These are phyloP conservation scores for Coniferiporia sulphurascens DNA, from an alignment of 1,284 basidiomycete genomes.

Conservation along the genomic window DNA sequence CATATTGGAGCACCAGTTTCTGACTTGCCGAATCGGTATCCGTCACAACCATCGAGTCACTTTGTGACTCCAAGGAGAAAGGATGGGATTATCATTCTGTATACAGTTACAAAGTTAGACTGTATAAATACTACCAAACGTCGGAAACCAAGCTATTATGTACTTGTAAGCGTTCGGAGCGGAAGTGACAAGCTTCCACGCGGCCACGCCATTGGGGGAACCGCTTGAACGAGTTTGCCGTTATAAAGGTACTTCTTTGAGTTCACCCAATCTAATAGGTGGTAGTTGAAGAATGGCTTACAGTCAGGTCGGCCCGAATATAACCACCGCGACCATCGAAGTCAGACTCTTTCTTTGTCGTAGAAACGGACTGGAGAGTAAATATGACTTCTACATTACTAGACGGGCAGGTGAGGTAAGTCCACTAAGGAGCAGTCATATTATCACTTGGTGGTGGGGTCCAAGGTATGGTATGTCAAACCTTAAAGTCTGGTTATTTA, in stretches of 20 bases:
- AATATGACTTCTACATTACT: slow-evolving; percentile 4
- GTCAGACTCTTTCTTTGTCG: neutral
- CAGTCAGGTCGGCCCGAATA: slow-evolving; percentile 4
- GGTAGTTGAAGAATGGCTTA: neutral
- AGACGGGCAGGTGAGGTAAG: slow-evolving; percentile 11
- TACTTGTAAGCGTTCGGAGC: slow-evolving; percentile 7
- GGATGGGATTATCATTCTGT: too few relatives aligned
- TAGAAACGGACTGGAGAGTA: slow-evolving; percentile 8
- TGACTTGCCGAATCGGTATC: too few relatives aligned
- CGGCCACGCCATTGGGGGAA: neutral
- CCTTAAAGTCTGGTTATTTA: slow-evolving; percentile 1
- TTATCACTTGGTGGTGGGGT: neutral
- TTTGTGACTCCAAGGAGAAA: too few relatives aligned
- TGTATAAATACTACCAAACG: too few relatives aligned
- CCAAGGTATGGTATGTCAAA: neutral
- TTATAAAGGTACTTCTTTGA: neutral
- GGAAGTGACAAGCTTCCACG: slow-evolving; percentile 10
- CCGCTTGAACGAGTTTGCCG: slow-evolving; percentile 8
- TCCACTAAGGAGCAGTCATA: too few relatives aligned
- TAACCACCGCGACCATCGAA: slow-evolving; percentile 10
- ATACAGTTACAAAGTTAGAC: too few relatives aligned
- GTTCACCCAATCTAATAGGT: neutral
- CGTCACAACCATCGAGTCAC: too few relatives aligned
- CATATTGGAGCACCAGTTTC: too few relatives aligned
- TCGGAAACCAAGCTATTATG: too few relatives aligned